Conservation (phyloP, 2,329 filamentous ascomycete genomes). For the Cercospora nicotianae region DNA sequence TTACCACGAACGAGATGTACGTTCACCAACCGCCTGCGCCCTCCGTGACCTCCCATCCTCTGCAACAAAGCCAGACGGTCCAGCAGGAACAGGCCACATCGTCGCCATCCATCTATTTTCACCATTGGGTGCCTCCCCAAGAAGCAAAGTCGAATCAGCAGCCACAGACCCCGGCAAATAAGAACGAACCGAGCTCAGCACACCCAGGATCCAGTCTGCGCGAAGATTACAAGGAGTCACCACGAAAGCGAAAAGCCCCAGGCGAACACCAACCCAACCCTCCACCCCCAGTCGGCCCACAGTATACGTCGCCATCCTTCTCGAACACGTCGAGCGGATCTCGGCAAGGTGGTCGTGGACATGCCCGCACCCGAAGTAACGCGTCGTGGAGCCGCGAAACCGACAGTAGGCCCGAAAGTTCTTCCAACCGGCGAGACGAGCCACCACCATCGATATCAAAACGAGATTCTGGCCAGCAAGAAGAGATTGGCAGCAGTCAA, state of each 20-base stretch:
- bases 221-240: slow-evolving; percentile 70
- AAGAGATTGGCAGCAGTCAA: slow-evolving; percentile 13
- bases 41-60: slow-evolving; percentile 43
- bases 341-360: slow-evolving; percentile 59
- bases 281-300: slow-evolving; percentile 52
- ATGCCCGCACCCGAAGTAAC: slow-evolving; percentile 67
- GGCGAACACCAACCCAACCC: slow-evolving; percentile 54
- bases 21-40: slow-evolving; percentile 49
- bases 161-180: slow-evolving; percentile 71
- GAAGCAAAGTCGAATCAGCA: slow-evolving; percentile 57
- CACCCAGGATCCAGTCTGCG: slow-evolving; percentile 54
- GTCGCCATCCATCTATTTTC: slow-evolving; percentile 80
- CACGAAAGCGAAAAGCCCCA: slow-evolving; percentile 79
- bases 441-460: slow-evolving; percentile 8
- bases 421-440: slow-evolving; percentile 26
- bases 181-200: slow-evolving; percentile 47
- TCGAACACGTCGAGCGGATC: slow-evolving; percentile 58
- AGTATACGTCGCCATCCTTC: slow-evolving; percentile 52
- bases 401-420: slow-evolving; percentile 27
- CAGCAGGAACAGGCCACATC: slow-evolving; percentile 64
- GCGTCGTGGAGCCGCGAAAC: slow-evolving; percentile 46
- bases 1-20: slow-evolving; percentile 55
- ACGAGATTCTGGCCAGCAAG: slow-evolving; percentile 11
- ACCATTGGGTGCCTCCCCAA: slow-evolving; percentile 85
- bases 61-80: slow-evolving; percentile 51